These are phyloP conservation scores for Lentinus tigrinus DNA, from an alignment of 768 basidiomycete genomes.

Conservation along the genomic window DNA sequence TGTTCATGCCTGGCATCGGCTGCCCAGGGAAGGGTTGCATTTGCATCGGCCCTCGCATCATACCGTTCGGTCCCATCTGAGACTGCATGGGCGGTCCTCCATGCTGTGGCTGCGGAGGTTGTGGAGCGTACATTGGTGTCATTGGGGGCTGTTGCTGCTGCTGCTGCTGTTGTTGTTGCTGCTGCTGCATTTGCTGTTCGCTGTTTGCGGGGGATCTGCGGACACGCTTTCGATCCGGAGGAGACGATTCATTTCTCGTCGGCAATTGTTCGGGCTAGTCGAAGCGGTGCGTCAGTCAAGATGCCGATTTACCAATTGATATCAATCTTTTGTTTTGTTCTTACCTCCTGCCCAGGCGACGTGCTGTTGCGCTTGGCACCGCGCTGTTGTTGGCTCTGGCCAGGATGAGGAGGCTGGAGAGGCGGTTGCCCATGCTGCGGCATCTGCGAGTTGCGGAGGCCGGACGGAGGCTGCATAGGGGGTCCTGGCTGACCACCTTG, in stretches of 20 bases:
- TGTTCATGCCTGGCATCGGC: slow-evolving; percentile 30
- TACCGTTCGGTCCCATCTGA: slow-evolving; percentile 40
- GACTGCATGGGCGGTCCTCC: slow-evolving; percentile 28
- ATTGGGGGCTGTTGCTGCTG: slow-evolving; percentile 35
- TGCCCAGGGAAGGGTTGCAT: slow-evolving; percentile 31
- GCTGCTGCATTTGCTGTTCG: slow-evolving; percentile 30
- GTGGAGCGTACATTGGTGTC: slow-evolving; percentile 35
- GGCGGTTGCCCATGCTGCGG: slow-evolving; percentile 20
- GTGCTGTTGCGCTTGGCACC: slow-evolving; percentile 34
- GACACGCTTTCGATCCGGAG: slow-evolving; percentile 32
- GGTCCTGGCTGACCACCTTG: slow-evolving; percentile 28
- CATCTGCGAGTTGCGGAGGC: slow-evolving; percentile 30
- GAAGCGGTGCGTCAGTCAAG: slow-evolving; percentile 9
- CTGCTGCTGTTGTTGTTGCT: slow-evolving; percentile 24
- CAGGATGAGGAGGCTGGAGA: slow-evolving; percentile 18
- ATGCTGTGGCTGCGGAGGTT: slow-evolving; percentile 30
- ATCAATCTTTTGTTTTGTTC: neutral
- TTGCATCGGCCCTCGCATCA: slow-evolving; percentile 35
- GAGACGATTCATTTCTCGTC: slow-evolving; percentile 30
- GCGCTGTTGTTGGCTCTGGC: slow-evolving; percentile 22
- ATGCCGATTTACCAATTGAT: neutral
- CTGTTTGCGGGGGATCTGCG: slow-evolving; percentile 32
- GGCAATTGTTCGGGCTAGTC: slow-evolving; percentile 27
- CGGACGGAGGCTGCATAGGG: slow-evolving; percentile 33
- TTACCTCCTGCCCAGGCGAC: slow-evolving; percentile 35